Evolutionary conservation across 345 rosid species (phyloP).

Genomic region (Laguncularia racemosa): DNA sequence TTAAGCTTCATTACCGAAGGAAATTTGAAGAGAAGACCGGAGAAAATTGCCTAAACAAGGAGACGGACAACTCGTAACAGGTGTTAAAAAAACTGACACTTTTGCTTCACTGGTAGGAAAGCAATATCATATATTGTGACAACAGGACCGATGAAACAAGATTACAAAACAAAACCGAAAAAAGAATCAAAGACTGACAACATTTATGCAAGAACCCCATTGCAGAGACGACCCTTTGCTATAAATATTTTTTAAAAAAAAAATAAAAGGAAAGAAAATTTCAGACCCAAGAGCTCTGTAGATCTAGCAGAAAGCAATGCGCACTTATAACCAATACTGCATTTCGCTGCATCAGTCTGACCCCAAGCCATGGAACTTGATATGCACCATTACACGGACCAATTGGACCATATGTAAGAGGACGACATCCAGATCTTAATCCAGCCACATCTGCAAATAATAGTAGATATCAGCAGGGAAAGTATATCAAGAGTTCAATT

Average conservation of each 20-base stretch:
- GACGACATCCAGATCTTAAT: too few relatives aligned
- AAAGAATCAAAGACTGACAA: background rate
- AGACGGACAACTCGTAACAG: slow-evolving; percentile 1
- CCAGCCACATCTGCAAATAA: too few relatives aligned
- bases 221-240: slow-evolving; percentile 5
- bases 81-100: slow-evolving; percentile 1
- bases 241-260: background rate
- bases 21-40: background rate
- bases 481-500: background rate
- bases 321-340: slow-evolving; percentile 4
- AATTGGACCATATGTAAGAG: too few relatives aligned
- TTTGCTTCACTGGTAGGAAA: background rate
- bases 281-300: slow-evolving; percentile 4
- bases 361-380: slow-evolving; percentile 1
- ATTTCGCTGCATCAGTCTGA: background rate
- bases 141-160: background rate
- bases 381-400: too few relatives aligned
- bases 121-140: slow-evolving; percentile 3
- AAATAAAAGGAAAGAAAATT: too few relatives aligned
- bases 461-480: too few relatives aligned
- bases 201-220: slow-evolving; percentile 3
- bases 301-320: slow-evolving; percentile 2
- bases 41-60: slow-evolving; percentile 12
- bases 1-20: too few relatives aligned
- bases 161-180: background rate